Percentiles rank a stretch among this genome's conserved stretches.
Conservation (phyloP, 441 rosid genomes). For the Bocquillonia castaneifolia region DNA sequence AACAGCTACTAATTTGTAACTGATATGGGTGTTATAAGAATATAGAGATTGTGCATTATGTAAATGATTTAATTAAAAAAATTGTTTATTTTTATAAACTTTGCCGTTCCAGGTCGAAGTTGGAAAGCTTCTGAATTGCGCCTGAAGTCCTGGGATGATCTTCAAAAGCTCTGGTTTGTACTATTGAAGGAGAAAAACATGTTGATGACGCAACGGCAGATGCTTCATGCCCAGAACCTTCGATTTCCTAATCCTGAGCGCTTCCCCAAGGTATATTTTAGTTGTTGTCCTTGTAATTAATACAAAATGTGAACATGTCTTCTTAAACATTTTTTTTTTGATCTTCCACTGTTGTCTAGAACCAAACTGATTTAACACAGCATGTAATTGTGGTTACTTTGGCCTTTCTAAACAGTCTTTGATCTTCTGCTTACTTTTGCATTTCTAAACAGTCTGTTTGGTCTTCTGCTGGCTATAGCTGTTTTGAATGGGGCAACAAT, state of each 20-base stretch:
- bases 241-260: constrained; percentile 86
- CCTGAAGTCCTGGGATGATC: constrained; percentile 89
- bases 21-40: too few species aligned
- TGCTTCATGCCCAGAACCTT: constrained; percentile 74
- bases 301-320: neutral
- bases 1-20: too few species aligned
- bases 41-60: neutral
- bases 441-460: neutral
- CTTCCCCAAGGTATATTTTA: constrained; percentile 57
- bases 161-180: constrained; percentile 91
- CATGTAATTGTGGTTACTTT: neutral
- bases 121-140: constrained; percentile 97
- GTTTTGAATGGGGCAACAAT: neutral
- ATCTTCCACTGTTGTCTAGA: neutral
- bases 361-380: neutral
- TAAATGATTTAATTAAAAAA: constrained; percentile 4
- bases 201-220: constrained; percentile 90
- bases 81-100: constrained; percentile 6
- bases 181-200: constrained; percentile 89
- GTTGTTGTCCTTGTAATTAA: constrained; percentile 5
- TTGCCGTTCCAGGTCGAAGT: constrained; percentile 61
- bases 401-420: neutral
- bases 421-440: neutral
- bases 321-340: neutral
- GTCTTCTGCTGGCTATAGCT: neutral